Evolutionary conservation across 1,284 basidiomycete genomes (phyloP), one percentile per base, ranked within the genome.

Genomic region (Cronartium quercuum): DNA sequence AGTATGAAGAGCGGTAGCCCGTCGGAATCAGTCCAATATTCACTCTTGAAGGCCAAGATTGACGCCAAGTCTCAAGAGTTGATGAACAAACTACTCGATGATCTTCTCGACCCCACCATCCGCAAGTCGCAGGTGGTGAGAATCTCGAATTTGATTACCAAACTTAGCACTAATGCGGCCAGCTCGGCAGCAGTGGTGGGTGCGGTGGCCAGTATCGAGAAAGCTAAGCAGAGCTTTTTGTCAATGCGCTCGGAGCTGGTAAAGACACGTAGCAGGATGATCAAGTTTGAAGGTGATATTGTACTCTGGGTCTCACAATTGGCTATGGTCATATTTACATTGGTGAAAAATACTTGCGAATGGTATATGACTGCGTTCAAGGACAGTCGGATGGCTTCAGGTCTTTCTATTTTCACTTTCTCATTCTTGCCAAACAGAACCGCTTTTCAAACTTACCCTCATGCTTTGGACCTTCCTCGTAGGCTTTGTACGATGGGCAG

Each of bases 361-460:
- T 98, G 95, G 96, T 99, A 93, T 82, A 86, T 97, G 80, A 89
- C 89, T 0, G 94, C 92, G 64, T 99, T 97, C 83, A 92, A 90
- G 82, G 94, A 97, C 82, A 93, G 94, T 80, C 88, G 91, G 76
- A 92, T 94, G 80, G 91, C 94, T 0, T 94, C 92, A 71, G 87
- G 92, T 93, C n/a, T 13, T 55, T 62, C 12, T 34, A 42, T 40
- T 58, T 61, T 12, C 12, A 66, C n/a, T 41, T 21, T 34, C 40
- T 37, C 24, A 2, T 12, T 12, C 13, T 34, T 24, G 21, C 6
- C n/a, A 35, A 37, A 63, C 10, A 24, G 13, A 21, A 24, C 40
- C 12, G 10, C 9, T 63, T 34, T 7, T 37, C 9, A 7, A 51
- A 1, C 3, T 5, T 10, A 37, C n/a, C 24, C 6, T 29, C n/a